phyloP scores from a whole-genome alignment of 495 filamentous ascomycete species.

The Glutinoglossum americanum region DNA sequence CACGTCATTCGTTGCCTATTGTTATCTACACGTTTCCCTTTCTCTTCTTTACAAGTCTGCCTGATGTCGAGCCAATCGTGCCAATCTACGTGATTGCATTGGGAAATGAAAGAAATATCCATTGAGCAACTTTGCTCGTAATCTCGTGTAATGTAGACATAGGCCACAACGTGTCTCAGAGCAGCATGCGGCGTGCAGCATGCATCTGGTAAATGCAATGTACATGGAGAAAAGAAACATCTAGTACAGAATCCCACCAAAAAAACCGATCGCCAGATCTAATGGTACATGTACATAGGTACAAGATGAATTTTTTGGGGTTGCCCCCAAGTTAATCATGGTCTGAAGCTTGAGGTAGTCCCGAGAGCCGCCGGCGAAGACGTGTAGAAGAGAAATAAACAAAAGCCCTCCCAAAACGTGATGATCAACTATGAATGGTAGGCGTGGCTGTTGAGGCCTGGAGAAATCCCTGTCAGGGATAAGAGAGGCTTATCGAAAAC shows the following conservation, averaged over 20 bases:
- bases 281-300: constrained; percentile 1
- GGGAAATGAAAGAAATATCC: background rate
- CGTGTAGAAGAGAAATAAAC: background rate
- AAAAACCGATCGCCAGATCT: constrained; percentile 1
- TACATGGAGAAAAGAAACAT: background rate
- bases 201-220: background rate
- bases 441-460: background rate
- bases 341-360: background rate
- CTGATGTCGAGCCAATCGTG: background rate
- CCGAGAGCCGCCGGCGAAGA: background rate
- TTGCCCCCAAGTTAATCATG: background rate
- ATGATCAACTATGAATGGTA: background rate
- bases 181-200: background rate
- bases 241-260: background rate
- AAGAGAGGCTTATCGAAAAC: background rate
- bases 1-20: background rate
- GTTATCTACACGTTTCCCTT: background rate
- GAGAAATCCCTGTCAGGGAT: background rate
- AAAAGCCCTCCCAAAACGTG: background rate
- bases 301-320: background rate
- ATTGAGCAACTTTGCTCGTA: background rate
- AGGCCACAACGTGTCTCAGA: background rate
- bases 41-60: background rate
- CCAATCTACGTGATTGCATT: background rate
- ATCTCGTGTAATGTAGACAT: background rate